These are phyloP conservation scores for Tuber indicum DNA, from an alignment of 495 filamentous ascomycete genomes.

Conservation along the genomic window DNA sequence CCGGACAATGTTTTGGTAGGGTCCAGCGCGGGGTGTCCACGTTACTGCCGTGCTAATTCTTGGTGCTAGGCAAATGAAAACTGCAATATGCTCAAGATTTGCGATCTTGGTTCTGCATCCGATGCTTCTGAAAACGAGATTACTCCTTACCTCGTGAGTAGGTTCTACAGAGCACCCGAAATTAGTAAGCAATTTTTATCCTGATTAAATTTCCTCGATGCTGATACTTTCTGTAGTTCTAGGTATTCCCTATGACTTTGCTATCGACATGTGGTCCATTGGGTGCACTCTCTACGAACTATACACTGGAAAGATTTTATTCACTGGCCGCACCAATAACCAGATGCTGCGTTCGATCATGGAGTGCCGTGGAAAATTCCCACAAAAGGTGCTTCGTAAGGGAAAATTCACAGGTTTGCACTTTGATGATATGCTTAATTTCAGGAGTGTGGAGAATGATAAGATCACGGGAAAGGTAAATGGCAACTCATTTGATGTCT, in stretches of 20 bases:
- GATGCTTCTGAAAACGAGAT: conserved; percentile 84
- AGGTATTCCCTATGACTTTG: conserved; percentile 88
- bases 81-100: conserved; percentile 82
- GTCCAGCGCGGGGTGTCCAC: background rate
- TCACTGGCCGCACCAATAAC: conserved; percentile 91
- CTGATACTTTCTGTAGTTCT: conserved; percentile 50
- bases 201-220: background rate
- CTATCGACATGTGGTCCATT: conserved; percentile 94
- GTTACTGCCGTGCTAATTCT: conserved; percentile 35
- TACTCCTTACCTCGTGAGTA: conserved; percentile 86
- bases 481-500: conserved; percentile 10
- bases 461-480: conserved; percentile 71
- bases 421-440: conserved; percentile 83
- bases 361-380: conserved; percentile 91
- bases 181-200: conserved; percentile 51
- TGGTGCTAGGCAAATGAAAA: conserved; percentile 62
- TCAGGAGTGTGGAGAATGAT: conserved; percentile 79
- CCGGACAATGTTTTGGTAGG: conserved; percentile 84
- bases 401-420: conserved; percentile 66
- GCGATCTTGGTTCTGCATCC: conserved; percentile 89
- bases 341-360: conserved; percentile 94
- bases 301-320: conserved; percentile 95
- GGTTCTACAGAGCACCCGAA: conserved; percentile 95
- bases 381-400: conserved; percentile 73
- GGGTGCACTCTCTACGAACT: conserved; percentile 95